phyloP scores from a whole-genome alignment of 768 basidiomycete species.

The Mycena vitilis region DNA sequence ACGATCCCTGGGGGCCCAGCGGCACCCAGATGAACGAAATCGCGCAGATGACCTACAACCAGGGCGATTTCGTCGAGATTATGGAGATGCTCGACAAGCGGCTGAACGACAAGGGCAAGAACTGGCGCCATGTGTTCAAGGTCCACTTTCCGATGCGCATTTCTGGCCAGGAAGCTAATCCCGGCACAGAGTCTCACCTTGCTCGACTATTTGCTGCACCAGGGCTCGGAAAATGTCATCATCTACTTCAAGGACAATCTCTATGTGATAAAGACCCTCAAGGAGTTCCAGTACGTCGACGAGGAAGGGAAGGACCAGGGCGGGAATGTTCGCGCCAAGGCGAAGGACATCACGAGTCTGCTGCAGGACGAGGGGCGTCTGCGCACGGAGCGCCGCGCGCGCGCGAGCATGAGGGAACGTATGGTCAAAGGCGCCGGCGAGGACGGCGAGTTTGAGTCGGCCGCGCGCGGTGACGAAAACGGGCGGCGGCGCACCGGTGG shows the following conservation, averaged over 20 bases:
- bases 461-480: slow-evolving; percentile 60
- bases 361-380: slow-evolving; percentile 88
- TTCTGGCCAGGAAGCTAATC: neutral
- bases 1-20: slow-evolving; percentile 98
- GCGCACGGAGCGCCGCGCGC: slow-evolving; percentile 83
- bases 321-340: slow-evolving; percentile 95
- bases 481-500: slow-evolving; percentile 45
- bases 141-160: slow-evolving; percentile 48
- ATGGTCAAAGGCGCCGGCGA: slow-evolving; percentile 77
- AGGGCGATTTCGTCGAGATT: slow-evolving; percentile 98
- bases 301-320: slow-evolving; percentile 97
- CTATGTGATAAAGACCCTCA: slow-evolving; percentile 98
- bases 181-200: slow-evolving; percentile 82
- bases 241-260: slow-evolving; percentile 98
- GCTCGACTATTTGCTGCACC: slow-evolving; percentile 95
- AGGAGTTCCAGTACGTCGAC: slow-evolving; percentile 97
- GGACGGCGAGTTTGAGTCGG: slow-evolving; percentile 52
- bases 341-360: slow-evolving; percentile 97
- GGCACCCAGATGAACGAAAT: slow-evolving; percentile 99
- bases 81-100: slow-evolving; percentile 99
- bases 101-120: slow-evolving; percentile 98
- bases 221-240: slow-evolving; percentile 97
- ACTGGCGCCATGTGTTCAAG: slow-evolving; percentile 99
- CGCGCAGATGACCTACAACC: slow-evolving; percentile 96
- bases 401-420: slow-evolving; percentile 94